These are phyloP conservation scores for Trametes cinnabarina DNA, from an alignment of 768 basidiomycete genomes.

Conservation along the genomic window DNA sequence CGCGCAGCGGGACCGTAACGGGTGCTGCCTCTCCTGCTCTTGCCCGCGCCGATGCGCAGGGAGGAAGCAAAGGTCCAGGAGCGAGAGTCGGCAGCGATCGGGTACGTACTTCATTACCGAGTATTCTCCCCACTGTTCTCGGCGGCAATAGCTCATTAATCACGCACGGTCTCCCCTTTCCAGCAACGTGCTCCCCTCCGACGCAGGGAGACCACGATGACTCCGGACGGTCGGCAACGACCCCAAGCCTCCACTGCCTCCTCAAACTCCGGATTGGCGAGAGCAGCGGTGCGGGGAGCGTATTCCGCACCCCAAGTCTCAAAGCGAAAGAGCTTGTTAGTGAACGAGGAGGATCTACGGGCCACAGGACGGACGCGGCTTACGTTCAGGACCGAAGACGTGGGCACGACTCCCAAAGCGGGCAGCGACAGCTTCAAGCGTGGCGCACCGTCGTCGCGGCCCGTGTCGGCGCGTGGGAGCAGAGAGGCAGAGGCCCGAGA, in stretches of 20 bases:
- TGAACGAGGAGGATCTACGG: slow-evolving; percentile 24
- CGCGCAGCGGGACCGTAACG: slow-evolving; percentile 26
- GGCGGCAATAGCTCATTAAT: slow-evolving; percentile 14
- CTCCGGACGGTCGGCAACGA: slow-evolving; percentile 41
- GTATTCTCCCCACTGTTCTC: slow-evolving; percentile 3
- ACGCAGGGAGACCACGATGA: slow-evolving; percentile 49
- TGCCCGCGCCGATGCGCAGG: not conserved
- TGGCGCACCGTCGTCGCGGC: slow-evolving; percentile 17
- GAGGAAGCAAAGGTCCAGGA: not conserved
- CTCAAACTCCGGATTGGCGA: not conserved
- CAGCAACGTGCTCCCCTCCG: slow-evolving; percentile 37
- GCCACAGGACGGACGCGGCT: slow-evolving; percentile 22
- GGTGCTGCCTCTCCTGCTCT: not conserved
- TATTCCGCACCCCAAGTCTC: slow-evolving; percentile 16
- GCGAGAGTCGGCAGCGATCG: slow-evolving; percentile 8
- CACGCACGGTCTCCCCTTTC: not conserved
- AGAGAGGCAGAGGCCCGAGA: not conserved
- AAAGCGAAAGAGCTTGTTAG: slow-evolving; percentile 8
- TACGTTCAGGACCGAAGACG: slow-evolving; percentile 19
- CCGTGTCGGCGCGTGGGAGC: slow-evolving; percentile 13
- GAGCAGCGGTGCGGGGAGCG: not conserved
- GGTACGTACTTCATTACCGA: slow-evolving; percentile 17
- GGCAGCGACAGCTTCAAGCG: not conserved
- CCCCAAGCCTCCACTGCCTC: not conserved
- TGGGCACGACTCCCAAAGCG: slow-evolving; percentile 13